Conservation (phyloP, 495 filamentous ascomycete species). For the Lepidopterella palustris region DNA sequence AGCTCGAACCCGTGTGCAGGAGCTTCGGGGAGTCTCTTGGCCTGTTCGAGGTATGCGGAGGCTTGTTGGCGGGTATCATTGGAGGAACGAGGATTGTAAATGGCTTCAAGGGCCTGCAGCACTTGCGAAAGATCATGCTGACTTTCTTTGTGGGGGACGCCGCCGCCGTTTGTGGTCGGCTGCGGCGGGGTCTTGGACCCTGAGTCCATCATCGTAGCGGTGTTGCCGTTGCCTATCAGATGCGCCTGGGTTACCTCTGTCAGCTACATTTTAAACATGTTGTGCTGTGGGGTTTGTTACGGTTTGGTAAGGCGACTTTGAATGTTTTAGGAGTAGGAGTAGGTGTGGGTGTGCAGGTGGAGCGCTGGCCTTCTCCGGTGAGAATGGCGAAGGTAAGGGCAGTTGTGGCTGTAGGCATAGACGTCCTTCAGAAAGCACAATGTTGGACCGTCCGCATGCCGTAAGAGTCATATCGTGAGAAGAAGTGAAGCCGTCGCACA, state of each 20-base stretch:
- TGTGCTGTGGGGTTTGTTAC: not conserved
- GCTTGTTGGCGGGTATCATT: constrained; percentile 83
- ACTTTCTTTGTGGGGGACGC: constrained; percentile 5
- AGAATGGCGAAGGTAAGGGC: not conserved
- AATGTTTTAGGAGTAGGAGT: no score
- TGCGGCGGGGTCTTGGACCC: constrained; percentile 6
- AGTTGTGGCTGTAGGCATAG: not conserved
- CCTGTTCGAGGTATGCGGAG: constrained; percentile 70
- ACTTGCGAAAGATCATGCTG: constrained; percentile 49
- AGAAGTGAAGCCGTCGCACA: not conserved
- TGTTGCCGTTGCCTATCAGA: constrained; percentile 5
- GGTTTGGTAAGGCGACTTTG: no score
- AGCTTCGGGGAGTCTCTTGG: constrained; percentile 70
- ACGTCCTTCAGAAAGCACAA: not conserved
- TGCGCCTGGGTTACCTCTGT: not conserved
- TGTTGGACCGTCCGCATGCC: not conserved
- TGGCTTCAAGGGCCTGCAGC: constrained; percentile 72
- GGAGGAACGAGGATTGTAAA: constrained; percentile 73
- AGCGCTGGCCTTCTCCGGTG: not conserved
- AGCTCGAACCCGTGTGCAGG: constrained; percentile 81
- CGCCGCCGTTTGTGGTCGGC: constrained; percentile 14
- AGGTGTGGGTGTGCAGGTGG: no score
- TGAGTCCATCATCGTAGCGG: constrained; percentile 16
- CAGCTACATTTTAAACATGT: not conserved
- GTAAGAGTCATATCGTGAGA: not conserved